Conservation (phyloP, 257 asterid species). For the Thymus quinquecostatus region DNA sequence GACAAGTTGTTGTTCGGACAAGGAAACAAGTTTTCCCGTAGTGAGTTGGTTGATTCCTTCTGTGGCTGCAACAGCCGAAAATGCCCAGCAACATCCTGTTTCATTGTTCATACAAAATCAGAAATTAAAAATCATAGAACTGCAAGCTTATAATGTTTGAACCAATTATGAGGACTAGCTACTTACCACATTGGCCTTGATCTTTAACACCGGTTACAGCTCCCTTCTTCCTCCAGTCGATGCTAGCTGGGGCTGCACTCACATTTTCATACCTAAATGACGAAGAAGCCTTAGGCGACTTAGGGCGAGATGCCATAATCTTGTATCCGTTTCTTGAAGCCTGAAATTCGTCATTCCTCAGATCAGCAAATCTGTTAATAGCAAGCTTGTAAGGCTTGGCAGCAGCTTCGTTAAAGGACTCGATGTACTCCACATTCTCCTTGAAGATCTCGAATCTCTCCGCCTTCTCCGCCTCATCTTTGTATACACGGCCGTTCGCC, state of each 20-base stretch:
- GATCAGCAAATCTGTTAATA: constrained; percentile 48
- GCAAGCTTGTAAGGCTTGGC: constrained; percentile 36
- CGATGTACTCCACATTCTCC: constrained; percentile 40
- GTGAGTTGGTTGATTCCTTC: constrained; percentile 21
- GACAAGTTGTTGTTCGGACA: constrained; percentile 24
- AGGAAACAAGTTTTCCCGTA: neutral
- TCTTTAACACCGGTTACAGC: constrained; percentile 50
- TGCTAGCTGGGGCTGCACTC: constrained; percentile 36
- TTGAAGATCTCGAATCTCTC: constrained; percentile 43
- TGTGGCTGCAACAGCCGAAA: constrained; percentile 14
- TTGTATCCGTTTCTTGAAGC: constrained; percentile 41
- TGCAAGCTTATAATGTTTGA: neutral
- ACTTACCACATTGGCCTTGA: constrained; percentile 50
- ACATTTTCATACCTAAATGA: constrained; percentile 44
- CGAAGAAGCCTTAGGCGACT: constrained; percentile 18
- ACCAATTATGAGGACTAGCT: no score
- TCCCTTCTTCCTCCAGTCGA: constrained; percentile 49
- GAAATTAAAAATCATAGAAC: no score
- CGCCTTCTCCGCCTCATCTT: constrained; percentile 42
- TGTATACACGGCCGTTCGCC: constrained; percentile 43
- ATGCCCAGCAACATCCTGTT: constrained; percentile 18
- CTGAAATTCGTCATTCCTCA: constrained; percentile 45
- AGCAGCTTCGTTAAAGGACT: constrained; percentile 39
- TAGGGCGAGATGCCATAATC: neutral
- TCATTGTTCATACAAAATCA: neutral